A percentile compares a stretch with the other conserved stretches of the same genome.
Conservation (phyloP, 2,329 filamentous ascomycete genomes). For the Taxawa tesnikishii region DNA sequence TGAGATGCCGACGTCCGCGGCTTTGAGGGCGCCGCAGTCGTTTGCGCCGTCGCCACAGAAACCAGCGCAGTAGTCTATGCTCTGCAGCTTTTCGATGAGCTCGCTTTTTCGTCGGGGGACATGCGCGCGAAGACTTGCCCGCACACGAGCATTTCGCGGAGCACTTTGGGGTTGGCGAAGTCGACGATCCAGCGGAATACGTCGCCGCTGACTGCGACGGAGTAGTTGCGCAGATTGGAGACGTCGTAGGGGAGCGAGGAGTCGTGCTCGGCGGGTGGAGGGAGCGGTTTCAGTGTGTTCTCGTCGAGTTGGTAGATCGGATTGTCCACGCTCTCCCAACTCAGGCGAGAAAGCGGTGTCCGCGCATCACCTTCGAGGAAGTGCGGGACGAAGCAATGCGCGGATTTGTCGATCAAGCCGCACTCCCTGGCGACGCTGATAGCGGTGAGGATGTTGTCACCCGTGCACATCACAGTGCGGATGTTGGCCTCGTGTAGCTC, state of each 20-base stretch:
- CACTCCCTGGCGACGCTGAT: slow-evolving; percentile 93
- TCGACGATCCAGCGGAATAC: slow-evolving; percentile 96
- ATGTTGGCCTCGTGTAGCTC: slow-evolving; percentile 78
- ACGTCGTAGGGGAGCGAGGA: slow-evolving; percentile 78
- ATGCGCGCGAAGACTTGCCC: slow-evolving; percentile 95
- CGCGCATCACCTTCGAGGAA: slow-evolving; percentile 69
- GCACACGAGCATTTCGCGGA: slow-evolving; percentile 76
- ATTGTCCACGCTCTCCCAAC: slow-evolving; percentile 95
- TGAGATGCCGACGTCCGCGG: slow-evolving; percentile 93
- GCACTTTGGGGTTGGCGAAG: slow-evolving; percentile 67
- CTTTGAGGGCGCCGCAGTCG: slow-evolving; percentile 92
- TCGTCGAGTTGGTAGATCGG: slow-evolving; percentile 64
- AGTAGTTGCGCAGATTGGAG: slow-evolving; percentile 71
- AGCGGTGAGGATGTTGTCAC: slow-evolving; percentile 93
- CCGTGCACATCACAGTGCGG: slow-evolving; percentile 88
- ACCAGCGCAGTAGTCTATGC: slow-evolving; percentile 85
- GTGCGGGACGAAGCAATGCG: slow-evolving; percentile 86
- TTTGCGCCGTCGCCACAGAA: slow-evolving; percentile 98
- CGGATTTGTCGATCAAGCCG: slow-evolving; percentile 63
- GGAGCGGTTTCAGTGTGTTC: slow-evolving; percentile 66
- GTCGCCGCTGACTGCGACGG: slow-evolving; percentile 79
- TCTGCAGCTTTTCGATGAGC: slow-evolving; percentile 90
- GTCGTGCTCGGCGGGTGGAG: slow-evolving; percentile 59
- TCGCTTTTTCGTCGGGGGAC: slow-evolving; percentile 99
- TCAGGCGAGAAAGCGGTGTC: slow-evolving; percentile 59